Evolutionary conservation across 78 protist species (phyloP).

Genomic region (Chrysochromulina parva): DNA sequence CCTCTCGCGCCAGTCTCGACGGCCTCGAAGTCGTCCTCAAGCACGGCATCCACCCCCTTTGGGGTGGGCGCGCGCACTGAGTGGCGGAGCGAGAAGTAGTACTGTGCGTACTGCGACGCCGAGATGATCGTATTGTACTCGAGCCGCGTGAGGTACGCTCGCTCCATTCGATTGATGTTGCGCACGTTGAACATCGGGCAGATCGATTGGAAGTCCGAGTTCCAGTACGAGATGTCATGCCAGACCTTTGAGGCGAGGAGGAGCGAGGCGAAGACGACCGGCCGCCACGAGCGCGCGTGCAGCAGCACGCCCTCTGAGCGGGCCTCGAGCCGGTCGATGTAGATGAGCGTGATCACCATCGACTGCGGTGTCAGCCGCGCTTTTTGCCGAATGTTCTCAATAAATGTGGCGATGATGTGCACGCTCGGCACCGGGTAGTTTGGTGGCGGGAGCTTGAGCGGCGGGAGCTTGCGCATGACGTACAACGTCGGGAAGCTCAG

Average conservation of each 20-base stretch:
- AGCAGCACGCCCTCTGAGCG: constrained; percentile 13
- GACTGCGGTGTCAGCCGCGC: constrained; percentile 22
- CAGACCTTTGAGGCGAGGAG: constrained; percentile 9
- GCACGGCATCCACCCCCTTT: not conserved
- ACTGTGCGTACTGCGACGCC: not conserved
- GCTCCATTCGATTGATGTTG: not conserved
- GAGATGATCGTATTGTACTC: constrained; percentile 16
- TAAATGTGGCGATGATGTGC: not conserved
- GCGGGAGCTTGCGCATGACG: not conserved
- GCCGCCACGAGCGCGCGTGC: constrained; percentile 35
- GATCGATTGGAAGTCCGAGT: constrained; percentile 7
- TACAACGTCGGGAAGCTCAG: not conserved
- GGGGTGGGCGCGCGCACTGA: not conserved
- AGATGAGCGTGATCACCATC: not conserved
- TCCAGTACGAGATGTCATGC: constrained; percentile 1
- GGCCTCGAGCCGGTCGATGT: constrained; percentile 20
- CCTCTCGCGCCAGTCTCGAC: not conserved
- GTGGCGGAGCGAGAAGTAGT: not conserved
- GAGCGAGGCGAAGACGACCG: not conserved
- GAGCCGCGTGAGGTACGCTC: not conserved
- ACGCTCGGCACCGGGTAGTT: not conserved
- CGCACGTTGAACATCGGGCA: constrained; percentile 5
- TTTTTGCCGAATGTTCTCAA: not conserved
- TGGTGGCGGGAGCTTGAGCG: not conserved
- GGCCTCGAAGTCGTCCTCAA: not conserved